Conservation (phyloP, 2,329 filamentous ascomycete species). For the Chaetoscypha palmicola region DNA sequence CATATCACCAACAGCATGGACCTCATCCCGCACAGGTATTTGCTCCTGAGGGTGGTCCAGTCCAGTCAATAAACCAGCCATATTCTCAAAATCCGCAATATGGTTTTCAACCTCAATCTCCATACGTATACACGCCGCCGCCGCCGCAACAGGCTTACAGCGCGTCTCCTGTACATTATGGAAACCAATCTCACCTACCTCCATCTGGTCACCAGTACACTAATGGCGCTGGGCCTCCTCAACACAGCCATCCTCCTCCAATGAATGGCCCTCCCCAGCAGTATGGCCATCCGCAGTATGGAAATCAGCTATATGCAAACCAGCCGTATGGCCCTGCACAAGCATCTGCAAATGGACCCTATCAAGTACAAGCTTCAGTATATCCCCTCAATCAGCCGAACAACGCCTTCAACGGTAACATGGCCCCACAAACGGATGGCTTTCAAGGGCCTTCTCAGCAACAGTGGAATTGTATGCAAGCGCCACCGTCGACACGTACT, state of each 20-base stretch:
- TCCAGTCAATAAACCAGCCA: constrained; percentile 15
- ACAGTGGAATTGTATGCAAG: constrained; percentile 15
- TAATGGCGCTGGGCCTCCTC: constrained; percentile 6
- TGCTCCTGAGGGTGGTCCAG: constrained; percentile 12
- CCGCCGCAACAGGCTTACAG: constrained; percentile 12
- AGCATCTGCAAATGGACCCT: constrained; percentile 15
- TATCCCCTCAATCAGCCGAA: constrained; percentile 12
- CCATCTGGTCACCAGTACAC: constrained; percentile 12
- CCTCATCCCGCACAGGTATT: constrained; percentile 17
- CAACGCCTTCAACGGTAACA: neutral
- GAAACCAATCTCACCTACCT: constrained; percentile 19
- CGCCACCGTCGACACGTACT: constrained; percentile 2
- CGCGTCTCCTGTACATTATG: constrained; percentile 13
- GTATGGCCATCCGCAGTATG: constrained; percentile 17
- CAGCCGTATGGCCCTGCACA: constrained; percentile 10
- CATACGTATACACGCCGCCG: constrained; percentile 16
- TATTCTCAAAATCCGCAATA: constrained; percentile 23
- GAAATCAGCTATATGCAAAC: constrained; percentile 8
- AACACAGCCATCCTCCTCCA: constrained; percentile 16
- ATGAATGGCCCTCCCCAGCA: constrained; percentile 15
- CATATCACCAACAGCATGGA: constrained; percentile 26
- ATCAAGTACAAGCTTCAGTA: constrained; percentile 15
- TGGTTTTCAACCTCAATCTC: constrained; percentile 15
- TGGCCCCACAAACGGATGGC: constrained; percentile 4
- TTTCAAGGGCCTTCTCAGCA: constrained; percentile 11